These are phyloP conservation scores for Irpex sp. DNA, from an alignment of 1,284 basidiomycete species.

Conservation along the genomic window DNA sequence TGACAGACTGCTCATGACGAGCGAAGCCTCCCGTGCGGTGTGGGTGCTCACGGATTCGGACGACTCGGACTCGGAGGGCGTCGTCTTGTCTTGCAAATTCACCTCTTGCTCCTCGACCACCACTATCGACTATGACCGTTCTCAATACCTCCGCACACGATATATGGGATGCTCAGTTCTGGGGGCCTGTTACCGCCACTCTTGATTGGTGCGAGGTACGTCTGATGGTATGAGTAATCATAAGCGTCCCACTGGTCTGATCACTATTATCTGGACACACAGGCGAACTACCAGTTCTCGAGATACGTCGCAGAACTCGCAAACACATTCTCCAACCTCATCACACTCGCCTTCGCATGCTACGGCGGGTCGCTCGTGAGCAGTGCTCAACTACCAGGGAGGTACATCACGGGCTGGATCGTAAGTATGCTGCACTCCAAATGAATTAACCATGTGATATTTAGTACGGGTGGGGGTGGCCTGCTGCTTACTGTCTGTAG, in stretches of 20 bases:
- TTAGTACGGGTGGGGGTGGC: conserved; percentile 17
- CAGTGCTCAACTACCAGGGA: conserved; percentile 41
- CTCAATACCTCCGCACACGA: neutral
- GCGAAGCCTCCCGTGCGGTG: neutral
- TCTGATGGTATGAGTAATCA: neutral
- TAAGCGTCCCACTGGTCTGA: too few species aligned
- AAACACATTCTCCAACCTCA: conserved; percentile 62
- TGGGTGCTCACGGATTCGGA: neutral
- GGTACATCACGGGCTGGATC: conserved; percentile 49
- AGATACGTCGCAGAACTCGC: conserved; percentile 65
- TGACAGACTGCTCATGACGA: neutral
- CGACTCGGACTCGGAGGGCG: neutral
- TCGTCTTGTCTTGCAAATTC: neutral
- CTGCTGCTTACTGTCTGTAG: conserved; percentile 27
- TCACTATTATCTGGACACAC: neutral
- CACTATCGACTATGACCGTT: neutral
- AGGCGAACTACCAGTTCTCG: conserved; percentile 72
- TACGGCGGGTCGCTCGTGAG: conserved; percentile 38
- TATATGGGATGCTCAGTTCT: conserved; percentile 26
- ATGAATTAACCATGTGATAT: neutral
- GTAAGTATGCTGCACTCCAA: conserved; percentile 26
- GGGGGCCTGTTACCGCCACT: conserved; percentile 65
- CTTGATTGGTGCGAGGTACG: conserved; percentile 70
- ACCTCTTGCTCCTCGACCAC: neutral
- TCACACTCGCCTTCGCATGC: conserved; percentile 48